These are phyloP conservation scores for Pythium guiyangense DNA, from an alignment of 352 stramenopile genomes.

Conservation along the genomic window DNA sequence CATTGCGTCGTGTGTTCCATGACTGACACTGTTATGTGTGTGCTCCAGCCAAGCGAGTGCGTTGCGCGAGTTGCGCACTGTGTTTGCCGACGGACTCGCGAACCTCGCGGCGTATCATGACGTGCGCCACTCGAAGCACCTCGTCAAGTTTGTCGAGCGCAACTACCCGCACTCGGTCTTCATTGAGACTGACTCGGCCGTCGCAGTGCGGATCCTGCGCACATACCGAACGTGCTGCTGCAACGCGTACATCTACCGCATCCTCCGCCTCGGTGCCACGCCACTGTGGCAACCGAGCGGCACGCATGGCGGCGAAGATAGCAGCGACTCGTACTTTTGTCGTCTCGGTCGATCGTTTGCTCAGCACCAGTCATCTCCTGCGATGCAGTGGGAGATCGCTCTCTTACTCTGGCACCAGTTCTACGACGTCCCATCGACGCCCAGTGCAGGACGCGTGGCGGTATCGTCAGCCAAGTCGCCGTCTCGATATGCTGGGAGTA, in stretches of 20 bases:
- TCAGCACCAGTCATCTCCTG: background rate
- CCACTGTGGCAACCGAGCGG: conserved; percentile 11
- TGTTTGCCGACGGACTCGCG: conserved; percentile 1
- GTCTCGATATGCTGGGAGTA: background rate
- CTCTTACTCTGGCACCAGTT: conserved; percentile 6
- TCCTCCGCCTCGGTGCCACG: conserved; percentile 17
- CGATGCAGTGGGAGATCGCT: conserved; percentile 3
- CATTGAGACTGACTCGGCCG: background rate
- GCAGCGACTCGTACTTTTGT: conserved; percentile 3
- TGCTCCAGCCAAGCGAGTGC: background rate
- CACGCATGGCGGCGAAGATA: conserved; percentile 3
- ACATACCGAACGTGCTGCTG: conserved; percentile 17
- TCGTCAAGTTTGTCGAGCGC: background rate
- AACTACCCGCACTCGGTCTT: conserved; percentile 2
- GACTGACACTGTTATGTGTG: background rate
- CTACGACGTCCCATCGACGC: background rate
- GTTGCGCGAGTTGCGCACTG: background rate
- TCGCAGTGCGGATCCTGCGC: conserved; percentile 7
- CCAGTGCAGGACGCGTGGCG: too few species aligned
- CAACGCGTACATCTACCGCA: conserved; percentile 17
- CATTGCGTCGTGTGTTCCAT: background rate
- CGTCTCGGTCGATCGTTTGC: conserved; percentile 5
- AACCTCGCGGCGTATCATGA: background rate
- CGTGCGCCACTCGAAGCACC: background rate
- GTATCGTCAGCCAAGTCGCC: too few species aligned